Conservation (phyloP, 2,329 filamentous ascomycete genomes). For the Ophiostoma ips region DNA sequence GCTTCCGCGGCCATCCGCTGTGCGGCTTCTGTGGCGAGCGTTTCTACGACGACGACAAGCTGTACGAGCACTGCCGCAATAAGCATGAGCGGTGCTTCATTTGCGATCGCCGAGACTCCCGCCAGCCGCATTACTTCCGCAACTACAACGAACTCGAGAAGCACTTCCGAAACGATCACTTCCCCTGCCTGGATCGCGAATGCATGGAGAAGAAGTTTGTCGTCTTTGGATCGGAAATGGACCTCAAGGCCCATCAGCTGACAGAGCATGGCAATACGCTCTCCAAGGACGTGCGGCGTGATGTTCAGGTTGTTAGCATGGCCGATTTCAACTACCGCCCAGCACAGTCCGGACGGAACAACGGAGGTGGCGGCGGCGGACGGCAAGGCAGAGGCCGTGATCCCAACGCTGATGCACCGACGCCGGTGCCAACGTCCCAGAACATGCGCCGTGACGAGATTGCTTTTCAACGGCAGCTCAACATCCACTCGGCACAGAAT, state of each 20-base stretch:
- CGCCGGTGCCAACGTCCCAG: slow-evolving; percentile 64
- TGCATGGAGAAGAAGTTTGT: slow-evolving; percentile 96
- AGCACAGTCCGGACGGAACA: slow-evolving; percentile 29
- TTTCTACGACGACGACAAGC: slow-evolving; percentile 92
- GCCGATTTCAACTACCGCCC: slow-evolving; percentile 69
- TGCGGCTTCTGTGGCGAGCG: slow-evolving; percentile 84
- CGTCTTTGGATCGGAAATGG: slow-evolving; percentile 88
- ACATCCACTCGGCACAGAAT: slow-evolving; percentile 77
- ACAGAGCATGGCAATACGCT: slow-evolving; percentile 65
- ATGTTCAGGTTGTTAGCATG: slow-evolving; percentile 76
- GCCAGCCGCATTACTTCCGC: slow-evolving; percentile 77
- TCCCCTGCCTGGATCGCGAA: slow-evolving; percentile 67
- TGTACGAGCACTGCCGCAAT: slow-evolving; percentile 85
- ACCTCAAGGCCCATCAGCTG: slow-evolving; percentile 85
- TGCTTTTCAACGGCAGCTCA: slow-evolving; percentile 83
- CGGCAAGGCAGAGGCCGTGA: slow-evolving; percentile 58
- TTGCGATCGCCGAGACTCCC: slow-evolving; percentile 59
- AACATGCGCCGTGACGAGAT: slow-evolving; percentile 74
- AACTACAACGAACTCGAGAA: slow-evolving; percentile 77
- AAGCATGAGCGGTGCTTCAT: slow-evolving; percentile 93
- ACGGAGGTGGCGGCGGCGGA: slow-evolving; percentile 23
- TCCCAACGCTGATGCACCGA: slow-evolving; percentile 61
- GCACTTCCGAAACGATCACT: slow-evolving; percentile 83
- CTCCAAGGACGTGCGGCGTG: slow-evolving; percentile 70
- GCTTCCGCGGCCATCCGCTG: slow-evolving; percentile 89